Evolutionary conservation across 2,329 filamentous ascomycete genomes (phyloP).

Genomic region (Cladophialophora chaetospira): DNA sequence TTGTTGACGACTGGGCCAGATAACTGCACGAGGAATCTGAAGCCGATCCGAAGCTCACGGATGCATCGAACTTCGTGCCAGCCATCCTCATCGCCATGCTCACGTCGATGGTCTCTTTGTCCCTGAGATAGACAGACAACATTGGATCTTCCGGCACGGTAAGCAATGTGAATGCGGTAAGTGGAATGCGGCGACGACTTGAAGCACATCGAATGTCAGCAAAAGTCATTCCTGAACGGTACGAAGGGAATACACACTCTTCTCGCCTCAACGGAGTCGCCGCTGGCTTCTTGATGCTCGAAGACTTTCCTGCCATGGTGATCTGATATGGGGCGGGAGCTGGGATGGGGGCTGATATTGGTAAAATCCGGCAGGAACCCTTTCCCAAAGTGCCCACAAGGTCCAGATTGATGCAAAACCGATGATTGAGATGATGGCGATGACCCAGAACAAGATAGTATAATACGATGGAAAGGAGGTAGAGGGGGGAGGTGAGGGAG

Average conservation of each 20-base stretch:
- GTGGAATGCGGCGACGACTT: constrained; percentile 16
- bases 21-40: not conserved
- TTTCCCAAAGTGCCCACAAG: not conserved
- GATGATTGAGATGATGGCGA: not conserved
- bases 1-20: not conserved
- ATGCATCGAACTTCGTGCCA: not conserved
- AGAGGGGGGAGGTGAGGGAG: not conserved
- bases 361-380: not conserved
- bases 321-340: not conserved
- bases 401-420: not conserved
- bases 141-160: constrained; percentile 21
- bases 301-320: not conserved
- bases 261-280: not conserved
- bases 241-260: constrained; percentile 1
- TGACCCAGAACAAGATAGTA: not conserved
- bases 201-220: not conserved
- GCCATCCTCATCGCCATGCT: constrained; percentile 13
- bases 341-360: not conserved
- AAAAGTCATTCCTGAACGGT: not conserved
- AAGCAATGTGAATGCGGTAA: constrained; percentile 22
- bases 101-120: constrained; percentile 13
- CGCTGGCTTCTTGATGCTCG: not conserved
- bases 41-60: not conserved
- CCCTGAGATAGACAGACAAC: constrained; percentile 18
- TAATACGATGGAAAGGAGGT: not conserved